phyloP scores from a whole-genome alignment of 2,329 filamentous ascomycete species.

The Cryphonectria nitschkei region DNA sequence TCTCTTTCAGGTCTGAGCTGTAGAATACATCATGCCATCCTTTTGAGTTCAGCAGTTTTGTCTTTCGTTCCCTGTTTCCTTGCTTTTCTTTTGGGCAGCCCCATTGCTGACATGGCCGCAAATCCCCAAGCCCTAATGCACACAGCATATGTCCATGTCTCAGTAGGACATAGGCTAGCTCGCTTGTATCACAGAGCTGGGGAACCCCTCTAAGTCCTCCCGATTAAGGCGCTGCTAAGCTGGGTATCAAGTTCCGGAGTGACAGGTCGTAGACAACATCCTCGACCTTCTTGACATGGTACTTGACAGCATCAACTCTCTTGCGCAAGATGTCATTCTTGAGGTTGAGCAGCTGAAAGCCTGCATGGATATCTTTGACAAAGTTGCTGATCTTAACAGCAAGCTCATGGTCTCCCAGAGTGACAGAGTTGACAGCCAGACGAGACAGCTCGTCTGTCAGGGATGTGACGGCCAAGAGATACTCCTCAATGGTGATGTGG shows the following conservation, averaged over 20 bases:
- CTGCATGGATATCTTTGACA: slow-evolving; percentile 92
- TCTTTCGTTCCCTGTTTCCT: too few relatives aligned
- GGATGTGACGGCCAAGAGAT: slow-evolving; percentile 83
- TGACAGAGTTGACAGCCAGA: slow-evolving; percentile 92
- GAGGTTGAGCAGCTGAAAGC: slow-evolving; percentile 95
- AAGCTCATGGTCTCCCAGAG: slow-evolving; percentile 82
- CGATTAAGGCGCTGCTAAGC: slow-evolving; percentile 14
- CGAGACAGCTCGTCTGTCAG: slow-evolving; percentile 90
- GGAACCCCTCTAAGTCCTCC: neutral
- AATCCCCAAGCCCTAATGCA: neutral
- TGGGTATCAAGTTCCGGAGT: slow-evolving; percentile 77
- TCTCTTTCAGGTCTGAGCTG: neutral
- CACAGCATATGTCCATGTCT: neutral
- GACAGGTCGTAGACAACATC: slow-evolving; percentile 97
- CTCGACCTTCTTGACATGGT: slow-evolving; percentile 96
- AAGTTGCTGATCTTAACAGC: slow-evolving; percentile 89
- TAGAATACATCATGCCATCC: neutral
- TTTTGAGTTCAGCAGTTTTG: neutral
- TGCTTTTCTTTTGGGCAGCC: neutral
- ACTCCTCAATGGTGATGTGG: slow-evolving; percentile 96
- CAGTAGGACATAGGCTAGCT: neutral
- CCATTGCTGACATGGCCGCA: neutral
- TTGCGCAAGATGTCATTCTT: slow-evolving; percentile 93
- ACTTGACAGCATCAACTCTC: slow-evolving; percentile 92
- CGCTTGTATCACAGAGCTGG: neutral